phyloP scores from a whole-genome alignment of 2,329 filamentous ascomycete genomes.

The Dactylonectria estremocensis region DNA sequence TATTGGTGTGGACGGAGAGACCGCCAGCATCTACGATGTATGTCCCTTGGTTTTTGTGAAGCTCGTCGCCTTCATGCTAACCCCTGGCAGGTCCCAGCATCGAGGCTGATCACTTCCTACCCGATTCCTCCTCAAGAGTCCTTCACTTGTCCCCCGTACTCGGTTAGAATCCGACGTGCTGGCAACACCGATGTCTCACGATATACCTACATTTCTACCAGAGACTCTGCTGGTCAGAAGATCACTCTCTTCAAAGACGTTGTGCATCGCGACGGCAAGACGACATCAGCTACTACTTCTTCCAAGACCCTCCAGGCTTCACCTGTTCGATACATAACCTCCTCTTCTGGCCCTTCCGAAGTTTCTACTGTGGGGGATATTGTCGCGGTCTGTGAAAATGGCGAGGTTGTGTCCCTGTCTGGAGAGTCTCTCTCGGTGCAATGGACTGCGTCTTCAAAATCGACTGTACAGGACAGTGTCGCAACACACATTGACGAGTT shows the following conservation, averaged over 20 bases:
- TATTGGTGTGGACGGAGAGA: conserved; percentile 76
- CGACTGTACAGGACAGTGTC: conserved; percentile 54
- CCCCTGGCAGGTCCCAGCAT: conserved; percentile 68
- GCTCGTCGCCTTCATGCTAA: conserved; percentile 18
- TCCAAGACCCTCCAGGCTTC: conserved; percentile 60
- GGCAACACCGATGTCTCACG: conserved; percentile 66
- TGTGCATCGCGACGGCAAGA: conserved; percentile 66
- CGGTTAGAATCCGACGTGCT: conserved; percentile 67
- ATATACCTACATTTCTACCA: conserved; percentile 74
- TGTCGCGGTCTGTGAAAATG: conserved; percentile 72
- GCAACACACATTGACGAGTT: conserved; percentile 54
- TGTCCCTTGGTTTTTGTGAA: conserved; percentile 41
- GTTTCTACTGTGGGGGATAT: conserved; percentile 56
- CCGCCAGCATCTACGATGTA: conserved; percentile 77
- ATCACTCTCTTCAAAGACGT: conserved; percentile 74
- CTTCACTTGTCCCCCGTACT: conserved; percentile 75
- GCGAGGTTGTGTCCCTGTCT: conserved; percentile 73
- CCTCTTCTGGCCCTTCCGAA: conserved; percentile 48
- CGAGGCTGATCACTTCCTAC: conserved; percentile 76
- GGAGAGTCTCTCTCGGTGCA: conserved; percentile 62
- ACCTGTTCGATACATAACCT: conserved; percentile 54
- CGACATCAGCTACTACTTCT: conserved; percentile 63
- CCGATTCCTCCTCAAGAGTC: conserved; percentile 76
- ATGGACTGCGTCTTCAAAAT: conserved; percentile 55
- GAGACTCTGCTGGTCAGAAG: conserved; percentile 63